Conservation (phyloP, 179 eudicot genomes). For the Silene coronaria region DNA sequence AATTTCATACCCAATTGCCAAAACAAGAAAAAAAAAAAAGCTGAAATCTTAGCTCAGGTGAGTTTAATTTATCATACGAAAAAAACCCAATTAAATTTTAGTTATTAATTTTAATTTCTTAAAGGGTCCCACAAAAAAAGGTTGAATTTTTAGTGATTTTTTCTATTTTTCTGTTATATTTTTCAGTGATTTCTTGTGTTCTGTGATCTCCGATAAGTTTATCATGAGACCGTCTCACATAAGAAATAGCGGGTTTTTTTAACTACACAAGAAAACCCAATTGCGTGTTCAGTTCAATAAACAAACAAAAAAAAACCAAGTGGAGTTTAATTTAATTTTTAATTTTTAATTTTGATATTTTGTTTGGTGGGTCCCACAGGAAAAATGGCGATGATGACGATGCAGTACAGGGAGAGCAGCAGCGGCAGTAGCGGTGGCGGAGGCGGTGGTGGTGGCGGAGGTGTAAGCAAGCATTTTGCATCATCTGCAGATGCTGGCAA, state of each 20-base stretch:
- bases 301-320: neutral
- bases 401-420: constrained; percentile 33
- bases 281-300: too few relatives aligned
- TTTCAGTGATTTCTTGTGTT: too few relatives aligned
- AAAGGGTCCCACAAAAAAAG: too few relatives aligned
- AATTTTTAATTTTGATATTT: neutral
- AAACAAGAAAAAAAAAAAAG: neutral
- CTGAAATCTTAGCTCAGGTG: neutral
- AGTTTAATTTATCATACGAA: neutral
- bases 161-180: too few relatives aligned
- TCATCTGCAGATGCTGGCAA: constrained; percentile 28
- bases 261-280: too few relatives aligned
- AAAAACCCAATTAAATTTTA: neutral
- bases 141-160: neutral
- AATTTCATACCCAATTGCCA: neutral
- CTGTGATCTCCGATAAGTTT: too few relatives aligned
- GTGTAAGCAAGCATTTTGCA: constrained; percentile 22
- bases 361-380: constrained; percentile 1
- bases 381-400: constrained; percentile 37
- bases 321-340: neutral
- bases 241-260: too few relatives aligned
- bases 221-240: too few relatives aligned
- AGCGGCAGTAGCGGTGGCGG: constrained; percentile 28
- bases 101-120: neutral
- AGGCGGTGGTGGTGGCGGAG: constrained; percentile 20